Base-by-base conservation (phyloP, 1,284 basidiomycete species). In the Heterobasidion annosum region DNA sequence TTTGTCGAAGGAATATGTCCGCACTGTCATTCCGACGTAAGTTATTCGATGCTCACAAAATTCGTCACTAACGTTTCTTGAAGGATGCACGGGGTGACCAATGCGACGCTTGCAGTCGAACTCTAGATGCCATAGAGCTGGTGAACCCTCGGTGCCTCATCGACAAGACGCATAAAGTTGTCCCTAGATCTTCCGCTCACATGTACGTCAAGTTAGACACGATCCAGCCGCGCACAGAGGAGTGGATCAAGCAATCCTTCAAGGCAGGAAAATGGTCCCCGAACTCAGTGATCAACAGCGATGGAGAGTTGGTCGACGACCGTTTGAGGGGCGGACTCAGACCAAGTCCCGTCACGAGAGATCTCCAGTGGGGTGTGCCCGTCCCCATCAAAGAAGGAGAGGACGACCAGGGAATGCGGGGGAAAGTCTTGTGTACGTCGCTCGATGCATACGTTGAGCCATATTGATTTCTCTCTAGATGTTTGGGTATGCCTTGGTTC, bases 51-150 rank as follows among this genome's bases (percentile, higher is more conserved):
- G 7, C 34, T 15, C 18, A 45, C 10, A 44, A 6, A 10, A 42
- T 51, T 15, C 34, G 37, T 16, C 18, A 54, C 5, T 50, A 34
- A 37, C 44, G 54, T 48, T 19, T 10, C 53, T 52, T 51, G n/a
- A 10, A 93, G 88, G 96, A 98, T 62, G 97, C 96, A 42, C 89
- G 97, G 48, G 97, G 97, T 9, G 97, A 99, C 70, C 97, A 99
- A 76, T 99, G 97, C 71, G 97, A 99, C 70, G 80, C 85, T 57
- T 99, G 97, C 67, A 85, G 88, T 45, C 83, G 93, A 59, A 97
- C 96, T 8, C 82, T 97, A 53, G 96, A 97, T 57, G 91, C 94
- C 1, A 82, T 96, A 57, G 94, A 98, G 64, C 83, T 99, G 57
- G 81, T 97, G 70, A 87, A 95, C 64, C 97, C 97, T n/a, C 85